phyloP scores from a whole-genome alignment of 2,329 filamentous ascomycete species.

The Penicillium occitanis region DNA sequence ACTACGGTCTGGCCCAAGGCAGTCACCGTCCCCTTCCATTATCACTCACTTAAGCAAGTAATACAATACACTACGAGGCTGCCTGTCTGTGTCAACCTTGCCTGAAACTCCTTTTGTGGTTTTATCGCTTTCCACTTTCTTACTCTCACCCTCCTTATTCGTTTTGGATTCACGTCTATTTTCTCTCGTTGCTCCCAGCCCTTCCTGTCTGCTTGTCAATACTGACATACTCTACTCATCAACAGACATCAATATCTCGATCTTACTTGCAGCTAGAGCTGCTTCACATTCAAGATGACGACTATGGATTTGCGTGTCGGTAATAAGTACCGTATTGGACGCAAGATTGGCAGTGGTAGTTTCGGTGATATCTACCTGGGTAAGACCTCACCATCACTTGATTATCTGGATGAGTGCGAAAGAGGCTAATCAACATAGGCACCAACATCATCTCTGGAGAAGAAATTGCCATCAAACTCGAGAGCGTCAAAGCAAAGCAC shows the following conservation, averaged over 20 bases:
- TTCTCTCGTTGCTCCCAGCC: background rate
- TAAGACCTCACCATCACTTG: conserved; percentile 37
- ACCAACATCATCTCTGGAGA: conserved; percentile 99
- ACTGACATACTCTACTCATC: conserved; percentile 6
- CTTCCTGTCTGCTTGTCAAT: background rate
- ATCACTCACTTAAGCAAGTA: background rate
- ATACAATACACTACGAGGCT: conserved; percentile 7
- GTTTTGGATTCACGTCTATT: background rate
- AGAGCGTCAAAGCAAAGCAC: conserved; percentile 99
- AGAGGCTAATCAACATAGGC: conserved; percentile 50
- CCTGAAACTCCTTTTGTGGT: background rate
- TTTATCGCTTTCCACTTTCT: conserved; percentile 6
- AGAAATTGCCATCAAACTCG: conserved; percentile 99
- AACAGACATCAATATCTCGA: background rate
- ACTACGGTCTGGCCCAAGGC: conserved; percentile 11
- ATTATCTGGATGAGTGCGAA: background rate
- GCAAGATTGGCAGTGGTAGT: conserved; percentile 96
- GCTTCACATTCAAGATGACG: conserved; percentile 21
- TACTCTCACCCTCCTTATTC: conserved; percentile 6
- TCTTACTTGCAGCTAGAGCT: conserved; percentile 14
- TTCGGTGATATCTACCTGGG: conserved; percentile 98
- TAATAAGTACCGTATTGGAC: conserved; percentile 99
- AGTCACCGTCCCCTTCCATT: conserved; percentile 1
- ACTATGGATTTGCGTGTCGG: conserved; percentile 83
- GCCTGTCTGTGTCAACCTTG: conserved; percentile 10